Base-by-base conservation (phyloP, 352 stramenopile genomes). In the Pelagophyceae sp. region DNA sequence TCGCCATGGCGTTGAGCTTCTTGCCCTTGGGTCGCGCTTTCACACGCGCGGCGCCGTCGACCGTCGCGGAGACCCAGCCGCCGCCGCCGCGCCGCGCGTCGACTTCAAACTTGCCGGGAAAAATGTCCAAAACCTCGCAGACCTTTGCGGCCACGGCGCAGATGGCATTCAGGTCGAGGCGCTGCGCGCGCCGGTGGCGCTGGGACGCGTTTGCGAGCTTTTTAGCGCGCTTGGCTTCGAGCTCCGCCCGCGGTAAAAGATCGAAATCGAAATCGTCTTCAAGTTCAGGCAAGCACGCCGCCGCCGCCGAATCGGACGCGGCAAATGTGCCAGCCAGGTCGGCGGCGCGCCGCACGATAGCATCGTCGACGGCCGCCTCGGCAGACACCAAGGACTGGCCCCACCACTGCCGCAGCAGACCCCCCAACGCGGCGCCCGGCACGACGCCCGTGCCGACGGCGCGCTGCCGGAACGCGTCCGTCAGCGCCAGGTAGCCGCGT, bases 401-500 rank as follows among this genome's bases (percentile, higher is more conserved):
- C 45, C 45, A 54, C 45, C 45, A 54, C 45, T 23, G 45, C 11
- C 45, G 45, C 45, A 71, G 61, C 3, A 71, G 3, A 15, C 3
- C n/a, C 3, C 15, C 15, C 15, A 71, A 25, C n/a, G 61, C 27
- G 33, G 27, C 61, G 33, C 61, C 61, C 5, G 3, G 29, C 3
- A 71, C 15, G 33, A 71, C 19, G 33, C 61, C 61, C 61, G 17
- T 71, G 61, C 61, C 61, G 61, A 71, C 5, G 61, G 19, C 61
- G 29, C 61, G 29, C 61, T 27, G 61, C 29, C 11, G 1, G 31
- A 71, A 71, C 3, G 61, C 61, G n/a, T 23, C 15, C 3, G n/a
- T 19, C 61, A 37, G 38, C 61, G 11, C 1, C 15, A 31, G 3
- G 29, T 38, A 6, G 3, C 1, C 29, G 5, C 2, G 3, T 27